Evolutionary conservation across 73 alveolate species (phyloP).

Genomic region (Halteria grandinella): DNA sequence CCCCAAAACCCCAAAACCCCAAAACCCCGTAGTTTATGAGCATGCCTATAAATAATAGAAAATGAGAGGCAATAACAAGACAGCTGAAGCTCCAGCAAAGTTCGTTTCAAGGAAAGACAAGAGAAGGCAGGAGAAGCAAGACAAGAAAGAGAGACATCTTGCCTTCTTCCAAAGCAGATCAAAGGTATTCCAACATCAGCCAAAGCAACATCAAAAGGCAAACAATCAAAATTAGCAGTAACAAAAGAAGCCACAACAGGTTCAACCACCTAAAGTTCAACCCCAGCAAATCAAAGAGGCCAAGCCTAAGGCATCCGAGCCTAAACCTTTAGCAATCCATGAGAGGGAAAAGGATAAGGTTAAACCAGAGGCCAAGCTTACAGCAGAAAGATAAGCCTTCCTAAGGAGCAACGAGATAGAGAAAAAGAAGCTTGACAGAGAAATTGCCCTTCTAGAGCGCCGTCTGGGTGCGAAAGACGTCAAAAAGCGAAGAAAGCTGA

Average conservation of each 20-base stretch:
- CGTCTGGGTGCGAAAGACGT: conserved; percentile 40
- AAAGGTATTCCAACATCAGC: neutral
- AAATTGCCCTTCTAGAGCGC: conserved; percentile 32
- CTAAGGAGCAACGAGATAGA: conserved; percentile 35
- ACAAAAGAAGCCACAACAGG: neutral
- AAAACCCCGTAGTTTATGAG: too few species aligned
- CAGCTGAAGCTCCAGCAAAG: too few species aligned
- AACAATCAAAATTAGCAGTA: neutral
- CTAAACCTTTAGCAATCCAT: neutral
- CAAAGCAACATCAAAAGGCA: neutral
- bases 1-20: too few species aligned
- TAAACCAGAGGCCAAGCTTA: neutral
- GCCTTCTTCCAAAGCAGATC: conserved; percentile 22
- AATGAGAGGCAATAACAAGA: too few species aligned
- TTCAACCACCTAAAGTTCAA: neutral
- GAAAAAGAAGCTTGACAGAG: conserved; percentile 18
- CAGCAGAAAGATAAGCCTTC: conserved; percentile 27
- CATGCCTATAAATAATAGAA: too few species aligned
- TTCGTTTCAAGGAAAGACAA: conserved; percentile 13
- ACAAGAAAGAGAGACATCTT: conserved; percentile 27
- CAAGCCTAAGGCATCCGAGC: neutral
- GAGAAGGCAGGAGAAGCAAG: conserved; percentile 29
- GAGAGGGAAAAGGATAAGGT: neutral
- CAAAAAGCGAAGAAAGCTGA: conserved; percentile 16
- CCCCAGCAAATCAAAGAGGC: neutral